Percentiles rank a stretch among this genome's conserved stretches.
Conservation (phyloP, 2,329 filamentous ascomycete genomes). For the Cyphellophora attinorum region DNA sequence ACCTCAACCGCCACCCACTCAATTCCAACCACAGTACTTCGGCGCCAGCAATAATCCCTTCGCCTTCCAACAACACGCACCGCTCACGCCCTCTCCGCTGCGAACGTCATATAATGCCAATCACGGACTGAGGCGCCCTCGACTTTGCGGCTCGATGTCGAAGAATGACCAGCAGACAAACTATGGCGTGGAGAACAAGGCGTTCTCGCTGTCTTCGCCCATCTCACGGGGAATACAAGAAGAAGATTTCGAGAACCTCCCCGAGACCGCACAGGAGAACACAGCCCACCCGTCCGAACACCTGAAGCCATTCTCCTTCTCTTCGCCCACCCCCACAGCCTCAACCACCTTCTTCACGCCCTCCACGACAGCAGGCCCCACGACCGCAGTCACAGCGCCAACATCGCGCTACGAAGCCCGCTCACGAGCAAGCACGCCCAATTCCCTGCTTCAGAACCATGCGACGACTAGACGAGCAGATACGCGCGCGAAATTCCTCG, state of each 20-base stretch:
- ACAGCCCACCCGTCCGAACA: too few species aligned
- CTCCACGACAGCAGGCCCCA: constrained; percentile 3
- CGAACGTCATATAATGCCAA: constrained; percentile 17
- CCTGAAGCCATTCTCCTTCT: constrained; percentile 1
- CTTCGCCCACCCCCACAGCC: neutral
- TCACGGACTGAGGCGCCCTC: constrained; percentile 1
- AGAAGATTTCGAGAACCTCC: too few species aligned
- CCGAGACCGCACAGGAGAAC: too few species aligned
- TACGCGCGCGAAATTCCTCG: constrained; percentile 30
- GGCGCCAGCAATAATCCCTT: constrained; percentile 30
- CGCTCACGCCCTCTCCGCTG: constrained; percentile 14
- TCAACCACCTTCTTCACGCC: constrained; percentile 9
- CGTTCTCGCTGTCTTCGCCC: neutral
- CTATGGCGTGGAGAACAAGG: too few species aligned
- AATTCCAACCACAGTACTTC: constrained; percentile 4
- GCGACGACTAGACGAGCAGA: constrained; percentile 17
- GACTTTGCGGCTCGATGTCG: neutral
- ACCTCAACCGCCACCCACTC: constrained; percentile 3
- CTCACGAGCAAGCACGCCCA: constrained; percentile 7
- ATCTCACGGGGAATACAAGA: too few species aligned
- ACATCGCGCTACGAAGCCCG: constrained; percentile 15
- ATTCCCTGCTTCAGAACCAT: constrained; percentile 7
- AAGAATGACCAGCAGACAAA: too few species aligned
- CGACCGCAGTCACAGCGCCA: constrained; percentile 8
- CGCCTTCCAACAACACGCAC: constrained; percentile 26